A percentile compares a stretch with the other conserved stretches of the same genome.
Evolutionary conservation across 176 grass and related monocot genomes (phyloP).

Genomic region (Musa schizocarpa): DNA sequence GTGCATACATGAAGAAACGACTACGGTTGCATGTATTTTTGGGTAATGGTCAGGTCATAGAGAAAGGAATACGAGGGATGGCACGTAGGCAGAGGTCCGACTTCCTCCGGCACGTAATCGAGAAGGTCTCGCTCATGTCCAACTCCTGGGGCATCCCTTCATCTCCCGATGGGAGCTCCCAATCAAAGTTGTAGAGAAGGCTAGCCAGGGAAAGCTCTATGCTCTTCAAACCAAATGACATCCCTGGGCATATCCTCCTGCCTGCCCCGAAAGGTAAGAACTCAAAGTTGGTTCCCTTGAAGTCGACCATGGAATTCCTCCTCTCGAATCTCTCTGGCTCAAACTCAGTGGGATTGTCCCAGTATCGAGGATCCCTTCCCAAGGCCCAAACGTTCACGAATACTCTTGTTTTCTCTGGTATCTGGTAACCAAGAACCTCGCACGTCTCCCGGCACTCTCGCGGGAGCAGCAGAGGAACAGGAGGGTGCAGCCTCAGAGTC

Average conservation of each 20-base stretch:
- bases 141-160: not conserved
- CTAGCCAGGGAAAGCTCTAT: conserved; percentile 18
- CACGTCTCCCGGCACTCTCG: not conserved
- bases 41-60: not conserved
- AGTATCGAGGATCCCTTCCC: not conserved
- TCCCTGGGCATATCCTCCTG: conserved; percentile 27
- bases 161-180: not conserved
- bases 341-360: not conserved
- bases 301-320: not conserved
- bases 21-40: not conserved
- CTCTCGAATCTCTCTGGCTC: conserved; percentile 25
- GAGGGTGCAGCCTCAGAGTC: not conserved
- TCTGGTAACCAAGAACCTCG: not conserved
- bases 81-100: not conserved
- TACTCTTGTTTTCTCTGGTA: not conserved
- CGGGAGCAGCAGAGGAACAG: not conserved
- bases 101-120: not conserved
- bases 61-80: not conserved
- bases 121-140: not conserved
- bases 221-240: not conserved
- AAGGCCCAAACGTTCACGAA: not conserved
- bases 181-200: conserved; percentile 22
- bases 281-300: conserved; percentile 18
- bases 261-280: conserved; percentile 24
- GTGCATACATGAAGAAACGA: too few relatives aligned